These are phyloP conservation scores for Colletotrichum spaethianum DNA, from an alignment of 2,329 filamentous ascomycete genomes.

Conservation along the genomic window DNA sequence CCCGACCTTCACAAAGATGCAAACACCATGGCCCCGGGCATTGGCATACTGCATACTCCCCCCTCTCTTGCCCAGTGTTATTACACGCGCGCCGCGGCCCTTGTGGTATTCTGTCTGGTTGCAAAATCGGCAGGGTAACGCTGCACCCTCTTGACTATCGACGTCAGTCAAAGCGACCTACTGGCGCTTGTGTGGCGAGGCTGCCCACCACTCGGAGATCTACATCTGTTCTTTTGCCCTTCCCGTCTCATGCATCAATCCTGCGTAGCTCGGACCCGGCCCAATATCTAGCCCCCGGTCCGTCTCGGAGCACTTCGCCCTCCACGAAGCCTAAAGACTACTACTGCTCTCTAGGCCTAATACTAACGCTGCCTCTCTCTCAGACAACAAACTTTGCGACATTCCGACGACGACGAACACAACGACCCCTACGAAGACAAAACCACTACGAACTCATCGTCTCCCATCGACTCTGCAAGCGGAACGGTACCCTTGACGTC, in stretches of 20 bases:
- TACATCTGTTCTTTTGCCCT: constrained; percentile 1
- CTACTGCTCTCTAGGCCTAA: background rate
- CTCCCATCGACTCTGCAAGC: constrained; percentile 17
- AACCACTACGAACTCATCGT: constrained; percentile 6
- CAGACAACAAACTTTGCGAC: constrained; percentile 27
- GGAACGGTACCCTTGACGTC: constrained; percentile 29
- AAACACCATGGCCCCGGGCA: constrained; percentile 11
- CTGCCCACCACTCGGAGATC: constrained; percentile 3
- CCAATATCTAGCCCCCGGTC: constrained; percentile 24
- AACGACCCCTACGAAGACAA: constrained; percentile 9
- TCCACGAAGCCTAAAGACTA: constrained; percentile 27
- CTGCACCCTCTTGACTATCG: constrained; percentile 5
- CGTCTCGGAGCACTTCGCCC: constrained; percentile 36
- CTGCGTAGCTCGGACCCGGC: constrained; percentile 21
- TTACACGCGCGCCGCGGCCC: background rate
- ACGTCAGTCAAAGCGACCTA: constrained; percentile 2
- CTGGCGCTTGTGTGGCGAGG: constrained; percentile 14
- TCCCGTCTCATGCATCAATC: constrained; percentile 11
- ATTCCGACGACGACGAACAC: constrained; percentile 1
- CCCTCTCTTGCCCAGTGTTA: background rate
- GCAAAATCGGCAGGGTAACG: background rate
- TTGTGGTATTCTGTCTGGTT: background rate
- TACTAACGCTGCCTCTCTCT: constrained; percentile 20
- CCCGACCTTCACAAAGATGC: constrained; percentile 11
- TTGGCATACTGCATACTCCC: constrained; percentile 25